Evolutionary conservation across 2,329 filamentous ascomycete species (phyloP), one percentile per base, ranked within the genome.

Genomic region (Tricladium varicosporioides): DNA sequence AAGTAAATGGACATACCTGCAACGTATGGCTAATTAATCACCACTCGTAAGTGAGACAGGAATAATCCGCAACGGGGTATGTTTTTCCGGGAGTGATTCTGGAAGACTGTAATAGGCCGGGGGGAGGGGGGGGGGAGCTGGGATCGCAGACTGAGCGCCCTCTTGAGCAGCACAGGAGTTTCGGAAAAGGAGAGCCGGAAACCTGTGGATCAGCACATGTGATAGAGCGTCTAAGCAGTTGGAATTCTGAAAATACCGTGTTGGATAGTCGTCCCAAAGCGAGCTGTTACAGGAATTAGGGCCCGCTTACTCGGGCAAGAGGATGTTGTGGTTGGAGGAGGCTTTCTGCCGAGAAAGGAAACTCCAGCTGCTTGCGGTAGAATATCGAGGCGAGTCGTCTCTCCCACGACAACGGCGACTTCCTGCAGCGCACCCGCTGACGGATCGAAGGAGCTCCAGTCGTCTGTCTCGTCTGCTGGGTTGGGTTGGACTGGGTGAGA

Each of bases 21-120:
- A 48, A 48, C 32, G 46, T 59, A 14, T 53, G 50, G 50, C 33
- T 57, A 50, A 50, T 45, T 53, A 51, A 32, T 27, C 19, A 53
- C 50, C 53, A 32, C 45, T 53, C 11, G 44, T 33, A 48, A 53
- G 43, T 45, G 46, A 40, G 46, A 48, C 43, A 42, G 47, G 5
- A 50, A 50, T 50, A 19, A 18, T 50, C 48, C 16, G 36, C 22
- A 43, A 45, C 33, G 45, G 55, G 51, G 9, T 49, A 48, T 31
- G 31, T 43, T 57, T 46, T 57, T 47, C 55, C 50, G 50, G 36
- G 42, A 7, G 14, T 80, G 84, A 15, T 59, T 31, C 16, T 52
- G 53, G 54, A 80, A 76, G 56, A 81, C 81, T 53, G 81, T 81
- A 65, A 81, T 77, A 59, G 82, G 70, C 43, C 80, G 80, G 61